Percentiles rank a stretch among this genome's conserved stretches.
Evolutionary conservation across 73 alveolate genomes (phyloP).

Genomic region (Durusdinium trenchii): DNA sequence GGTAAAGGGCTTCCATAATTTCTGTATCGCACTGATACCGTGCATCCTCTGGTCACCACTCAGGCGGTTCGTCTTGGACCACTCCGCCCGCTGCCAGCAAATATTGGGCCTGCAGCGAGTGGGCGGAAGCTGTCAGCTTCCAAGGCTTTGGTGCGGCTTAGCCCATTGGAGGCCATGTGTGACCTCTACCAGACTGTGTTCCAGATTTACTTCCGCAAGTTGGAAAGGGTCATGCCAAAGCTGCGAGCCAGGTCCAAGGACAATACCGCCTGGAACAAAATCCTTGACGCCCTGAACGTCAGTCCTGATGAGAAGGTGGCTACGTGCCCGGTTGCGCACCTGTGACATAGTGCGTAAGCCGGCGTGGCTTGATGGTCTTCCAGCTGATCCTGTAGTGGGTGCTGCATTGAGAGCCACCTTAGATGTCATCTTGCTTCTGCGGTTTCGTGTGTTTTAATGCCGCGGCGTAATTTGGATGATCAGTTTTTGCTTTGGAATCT

Average conservation of each 20-base stretch:
- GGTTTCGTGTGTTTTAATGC: slow-evolving; percentile 8
- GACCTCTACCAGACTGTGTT: slow-evolving; percentile 8
- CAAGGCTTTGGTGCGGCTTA: neutral
- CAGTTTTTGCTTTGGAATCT: neutral
- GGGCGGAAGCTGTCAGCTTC: neutral
- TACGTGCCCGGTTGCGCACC: slow-evolving; percentile 17
- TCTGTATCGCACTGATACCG: too few species aligned
- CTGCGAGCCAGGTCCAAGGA: neutral
- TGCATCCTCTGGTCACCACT: too few species aligned
- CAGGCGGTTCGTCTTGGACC: too few species aligned
- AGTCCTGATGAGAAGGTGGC: neutral
- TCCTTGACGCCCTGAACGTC: slow-evolving; percentile 3
- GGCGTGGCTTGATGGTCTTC: neutral
- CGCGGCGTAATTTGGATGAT: neutral
- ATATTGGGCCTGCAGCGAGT: too few species aligned
- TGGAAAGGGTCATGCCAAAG: neutral
- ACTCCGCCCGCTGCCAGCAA: too few species aligned
- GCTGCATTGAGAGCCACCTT: slow-evolving; percentile 5
- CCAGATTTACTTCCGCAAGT: slow-evolving; percentile 14
- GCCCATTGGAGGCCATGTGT: slow-evolving; percentile 5
- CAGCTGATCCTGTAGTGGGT: neutral
- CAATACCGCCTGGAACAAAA: neutral
- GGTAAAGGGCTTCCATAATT: too few species aligned
- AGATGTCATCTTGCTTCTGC: neutral
- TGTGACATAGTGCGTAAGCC: neutral